Percentiles rank a stretch among this genome's conserved stretches.
These are phyloP conservation scores for Pseudogymnoascus sp. DNA, from an alignment of 2,329 filamentous ascomycete species.

Conservation along the genomic window DNA sequence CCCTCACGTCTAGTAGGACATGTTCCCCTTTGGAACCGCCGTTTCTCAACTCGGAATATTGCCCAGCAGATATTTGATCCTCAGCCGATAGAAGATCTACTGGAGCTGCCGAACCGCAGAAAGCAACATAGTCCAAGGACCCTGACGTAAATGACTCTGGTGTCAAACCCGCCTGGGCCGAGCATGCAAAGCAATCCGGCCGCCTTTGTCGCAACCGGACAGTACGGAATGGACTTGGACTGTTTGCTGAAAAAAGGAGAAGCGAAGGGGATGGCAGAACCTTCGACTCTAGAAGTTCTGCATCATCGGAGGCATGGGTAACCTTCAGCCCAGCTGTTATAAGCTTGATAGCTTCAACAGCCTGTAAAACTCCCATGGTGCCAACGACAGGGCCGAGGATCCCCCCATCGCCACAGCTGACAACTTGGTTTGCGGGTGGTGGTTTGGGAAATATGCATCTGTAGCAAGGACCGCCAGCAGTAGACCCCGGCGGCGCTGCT, in stretches of 20 bases:
- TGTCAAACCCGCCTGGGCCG: slow-evolving; percentile 53
- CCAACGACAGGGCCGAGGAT: slow-evolving; percentile 90
- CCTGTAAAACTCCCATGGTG: slow-evolving; percentile 86
- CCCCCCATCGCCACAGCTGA: slow-evolving; percentile 86
- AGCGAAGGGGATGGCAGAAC: slow-evolving; percentile 19
- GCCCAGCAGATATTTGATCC: slow-evolving; percentile 58
- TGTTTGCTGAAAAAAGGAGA: slow-evolving; percentile 46
- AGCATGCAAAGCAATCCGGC: slow-evolving; percentile 69
- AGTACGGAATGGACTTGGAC: slow-evolving; percentile 55
- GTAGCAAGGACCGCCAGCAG: slow-evolving; percentile 73
- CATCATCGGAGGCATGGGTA: slow-evolving; percentile 10
- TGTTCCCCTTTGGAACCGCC: slow-evolving; percentile 30
- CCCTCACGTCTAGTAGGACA: slow-evolving; percentile 72
- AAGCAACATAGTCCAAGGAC: slow-evolving; percentile 73
- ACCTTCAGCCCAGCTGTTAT: slow-evolving; percentile 38
- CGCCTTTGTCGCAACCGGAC: slow-evolving; percentile 66
- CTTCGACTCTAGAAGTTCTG: slow-evolving; percentile 4
- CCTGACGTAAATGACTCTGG: slow-evolving; percentile 53
- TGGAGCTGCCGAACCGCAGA: slow-evolving; percentile 61
- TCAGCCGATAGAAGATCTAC: slow-evolving; percentile 49
- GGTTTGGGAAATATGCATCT: slow-evolving; percentile 86
- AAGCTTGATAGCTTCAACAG: slow-evolving; percentile 81
- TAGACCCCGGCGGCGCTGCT: slow-evolving; percentile 49
- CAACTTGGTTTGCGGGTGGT: slow-evolving; percentile 72
- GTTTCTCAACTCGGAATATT: slow-evolving; percentile 39